Conservation (phyloP, 768 basidiomycete species). For the Phlebiopsis flavidoalba region DNA sequence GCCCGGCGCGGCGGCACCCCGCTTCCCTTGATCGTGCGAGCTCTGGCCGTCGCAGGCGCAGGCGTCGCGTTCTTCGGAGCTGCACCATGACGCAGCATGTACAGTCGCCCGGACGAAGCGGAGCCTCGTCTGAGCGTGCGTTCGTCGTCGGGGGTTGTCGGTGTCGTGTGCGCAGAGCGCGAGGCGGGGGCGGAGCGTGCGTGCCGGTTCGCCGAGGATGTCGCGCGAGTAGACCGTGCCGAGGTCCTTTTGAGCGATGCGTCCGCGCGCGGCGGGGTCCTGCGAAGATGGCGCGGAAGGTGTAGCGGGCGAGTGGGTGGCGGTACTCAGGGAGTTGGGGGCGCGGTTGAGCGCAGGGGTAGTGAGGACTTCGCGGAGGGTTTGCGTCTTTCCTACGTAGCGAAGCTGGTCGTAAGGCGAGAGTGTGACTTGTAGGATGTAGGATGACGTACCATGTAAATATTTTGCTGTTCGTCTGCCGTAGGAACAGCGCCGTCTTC, state of each 20-base stretch:
- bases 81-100: conserved; percentile 68
- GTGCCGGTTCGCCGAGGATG: conserved; percentile 78
- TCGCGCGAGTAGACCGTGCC: conserved; percentile 81
- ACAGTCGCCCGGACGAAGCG: conserved; percentile 79
- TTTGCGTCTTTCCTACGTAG: conserved; percentile 71
- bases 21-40: conserved; percentile 46
- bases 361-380: conserved; percentile 72
- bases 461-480: conserved; percentile 76
- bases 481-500: conserved; percentile 75
- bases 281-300: conserved; percentile 75
- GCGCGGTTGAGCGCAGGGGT: conserved; percentile 70
- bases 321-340: conserved; percentile 66
- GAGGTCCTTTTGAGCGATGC: conserved; percentile 72
- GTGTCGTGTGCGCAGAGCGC: conserved; percentile 49
- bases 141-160: conserved; percentile 30
- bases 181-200: conserved; percentile 54
- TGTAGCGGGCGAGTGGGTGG: conserved; percentile 78
- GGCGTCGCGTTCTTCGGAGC: conserved; percentile 50
- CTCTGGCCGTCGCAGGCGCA: conserved; percentile 38
- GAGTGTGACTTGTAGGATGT: not conserved
- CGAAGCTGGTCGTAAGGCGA: not conserved
- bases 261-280: conserved; percentile 68
- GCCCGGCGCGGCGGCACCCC: conserved; percentile 31
- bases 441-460: conserved; percentile 65
- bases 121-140: conserved; percentile 74